These are phyloP conservation scores for Pythium coloratum DNA, from an alignment of 352 stramenopile species.

Conservation along the genomic window DNA sequence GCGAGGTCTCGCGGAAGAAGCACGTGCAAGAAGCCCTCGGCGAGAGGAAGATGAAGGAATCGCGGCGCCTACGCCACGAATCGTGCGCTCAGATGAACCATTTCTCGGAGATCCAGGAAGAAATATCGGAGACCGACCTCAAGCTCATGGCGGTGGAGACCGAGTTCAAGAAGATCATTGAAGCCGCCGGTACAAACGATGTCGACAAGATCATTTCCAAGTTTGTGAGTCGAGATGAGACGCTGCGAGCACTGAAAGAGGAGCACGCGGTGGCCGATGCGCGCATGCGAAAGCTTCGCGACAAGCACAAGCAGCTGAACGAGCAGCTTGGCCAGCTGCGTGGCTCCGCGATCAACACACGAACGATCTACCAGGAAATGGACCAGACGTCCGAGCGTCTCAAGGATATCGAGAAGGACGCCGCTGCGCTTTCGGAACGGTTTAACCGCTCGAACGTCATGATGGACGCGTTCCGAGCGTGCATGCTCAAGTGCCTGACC, in stretches of 20 bases:
- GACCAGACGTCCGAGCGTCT: conserved; percentile 76
- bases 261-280: conserved; percentile 73
- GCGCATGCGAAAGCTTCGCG: conserved; percentile 71
- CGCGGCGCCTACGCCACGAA: conserved; percentile 67
- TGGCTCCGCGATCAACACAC: conserved; percentile 72
- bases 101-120: conserved; percentile 80
- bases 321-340: conserved; percentile 61
- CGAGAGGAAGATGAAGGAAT: conserved; percentile 73
- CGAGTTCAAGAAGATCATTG: conserved; percentile 75
- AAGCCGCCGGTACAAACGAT: conserved; percentile 74
- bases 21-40: conserved; percentile 69
- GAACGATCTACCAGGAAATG: conserved; percentile 85
- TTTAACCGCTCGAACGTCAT: conserved; percentile 78
- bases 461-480: conserved; percentile 81
- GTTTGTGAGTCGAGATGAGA: conserved; percentile 69
- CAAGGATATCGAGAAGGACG: conserved; percentile 86
- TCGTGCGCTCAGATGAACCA: conserved; percentile 73
- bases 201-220: conserved; percentile 85
- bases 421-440: conserved; percentile 56
- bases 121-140: conserved; percentile 68
- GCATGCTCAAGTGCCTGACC: conserved; percentile 78
- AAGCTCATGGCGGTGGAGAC: conserved; percentile 67
- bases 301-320: conserved; percentile 78
- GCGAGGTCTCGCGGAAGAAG: conserved; percentile 72
- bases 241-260: conserved; percentile 69